These are phyloP conservation scores for Huiozyma sinensis DNA, from an alignment of 805 yeast species.

Conservation along the genomic window DNA sequence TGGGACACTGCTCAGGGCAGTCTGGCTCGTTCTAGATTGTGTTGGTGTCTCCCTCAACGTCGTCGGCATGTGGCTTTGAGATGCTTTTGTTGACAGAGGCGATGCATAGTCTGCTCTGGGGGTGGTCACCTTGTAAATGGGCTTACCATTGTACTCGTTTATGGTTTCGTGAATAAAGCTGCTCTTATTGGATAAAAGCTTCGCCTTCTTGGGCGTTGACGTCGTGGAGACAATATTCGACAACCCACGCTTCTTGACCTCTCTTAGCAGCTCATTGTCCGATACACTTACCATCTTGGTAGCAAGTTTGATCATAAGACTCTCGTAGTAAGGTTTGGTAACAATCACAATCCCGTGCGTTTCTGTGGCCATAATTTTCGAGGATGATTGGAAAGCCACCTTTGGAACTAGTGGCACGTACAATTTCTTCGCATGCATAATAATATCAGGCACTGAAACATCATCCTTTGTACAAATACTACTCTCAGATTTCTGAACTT, in stretches of 20 bases:
- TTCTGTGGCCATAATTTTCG: not conserved
- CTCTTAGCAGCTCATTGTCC: conserved; percentile 1
- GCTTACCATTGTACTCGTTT: too few species aligned
- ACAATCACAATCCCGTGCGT: not conserved
- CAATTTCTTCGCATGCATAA: conserved; percentile 1
- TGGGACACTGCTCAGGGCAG: not conserved
- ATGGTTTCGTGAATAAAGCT: too few species aligned
- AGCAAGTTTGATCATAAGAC: not conserved
- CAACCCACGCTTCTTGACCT: conserved; percentile 1
- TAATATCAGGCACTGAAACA: not conserved
- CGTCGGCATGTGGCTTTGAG: not conserved
- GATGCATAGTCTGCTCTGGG: not conserved
- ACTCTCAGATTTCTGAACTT: too few species aligned
- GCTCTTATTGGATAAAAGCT: not conserved
- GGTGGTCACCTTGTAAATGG: not conserved
- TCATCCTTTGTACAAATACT: not conserved
- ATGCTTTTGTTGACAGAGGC: not conserved
- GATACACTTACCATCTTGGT: not conserved
- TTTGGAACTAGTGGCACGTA: conserved; percentile 2
- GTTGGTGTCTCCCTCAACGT: not conserved
- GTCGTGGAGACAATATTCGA: not conserved
- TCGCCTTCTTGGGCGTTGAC: not conserved
- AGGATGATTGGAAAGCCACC: not conserved
- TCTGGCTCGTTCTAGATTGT: not conserved
- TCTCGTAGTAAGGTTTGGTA: conserved; percentile 1